Conservation (phyloP, 1,284 basidiomycete species). For the Filobasidium uniguttulatum region DNA sequence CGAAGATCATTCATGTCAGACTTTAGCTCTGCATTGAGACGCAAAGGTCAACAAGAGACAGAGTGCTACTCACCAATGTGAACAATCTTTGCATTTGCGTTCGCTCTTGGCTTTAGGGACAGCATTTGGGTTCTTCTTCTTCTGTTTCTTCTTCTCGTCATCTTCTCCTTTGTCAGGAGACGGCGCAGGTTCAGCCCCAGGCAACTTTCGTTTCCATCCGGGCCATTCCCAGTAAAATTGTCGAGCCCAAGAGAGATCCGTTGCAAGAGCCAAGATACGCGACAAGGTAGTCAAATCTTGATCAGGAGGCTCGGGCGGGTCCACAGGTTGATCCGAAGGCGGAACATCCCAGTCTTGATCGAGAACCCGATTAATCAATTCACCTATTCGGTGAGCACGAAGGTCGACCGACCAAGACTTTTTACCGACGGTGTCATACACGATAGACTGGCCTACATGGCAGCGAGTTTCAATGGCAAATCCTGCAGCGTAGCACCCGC, state of each 20-base stretch:
- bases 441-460: slow-evolving; percentile 67
- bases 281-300: slow-evolving; percentile 7
- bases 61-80: slow-evolving; percentile 28
- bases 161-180: too few relatives aligned
- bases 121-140: slow-evolving; percentile 31
- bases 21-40: not conserved
- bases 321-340: slow-evolving; percentile 31
- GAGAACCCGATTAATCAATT: slow-evolving; percentile 59
- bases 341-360: slow-evolving; percentile 58
- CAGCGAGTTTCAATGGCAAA: slow-evolving; percentile 43
- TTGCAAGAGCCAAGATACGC: not conserved
- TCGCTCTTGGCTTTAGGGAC: slow-evolving; percentile 32
- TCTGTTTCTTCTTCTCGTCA: slow-evolving; percentile 18
- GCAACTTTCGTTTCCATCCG: slow-evolving; percentile 17
- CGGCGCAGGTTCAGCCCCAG: too few relatives aligned
- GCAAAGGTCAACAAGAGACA: not conserved
- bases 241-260: slow-evolving; percentile 5
- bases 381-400: slow-evolving; percentile 61
- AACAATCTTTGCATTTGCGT: slow-evolving; percentile 36
- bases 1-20: too few relatives aligned
- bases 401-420: slow-evolving; percentile 68
- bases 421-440: slow-evolving; percentile 76
- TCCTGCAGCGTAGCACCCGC: slow-evolving; percentile 37
- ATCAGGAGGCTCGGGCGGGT: not conserved
- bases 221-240: slow-evolving; percentile 27